Evolutionary conservation across 495 filamentous ascomycete genomes (phyloP).

Genomic region (Ramalina intermedia): DNA sequence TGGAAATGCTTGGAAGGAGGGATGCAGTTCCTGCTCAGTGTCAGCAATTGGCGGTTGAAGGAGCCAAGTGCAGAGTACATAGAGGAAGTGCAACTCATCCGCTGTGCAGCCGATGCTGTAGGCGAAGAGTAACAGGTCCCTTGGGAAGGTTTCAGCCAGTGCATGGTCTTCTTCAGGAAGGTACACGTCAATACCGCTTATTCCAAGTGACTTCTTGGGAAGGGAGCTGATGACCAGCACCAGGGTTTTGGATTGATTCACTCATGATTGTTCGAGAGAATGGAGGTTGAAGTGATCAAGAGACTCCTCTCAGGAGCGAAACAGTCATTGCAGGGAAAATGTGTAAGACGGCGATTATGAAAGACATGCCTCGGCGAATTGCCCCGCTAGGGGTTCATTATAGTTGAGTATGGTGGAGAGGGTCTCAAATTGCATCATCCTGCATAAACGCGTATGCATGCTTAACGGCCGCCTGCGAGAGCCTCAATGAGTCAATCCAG

Average conservation of each 20-base stretch:
- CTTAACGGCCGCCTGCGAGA: too few species aligned
- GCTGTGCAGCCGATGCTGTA: conserved; percentile 70
- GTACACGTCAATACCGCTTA: conserved; percentile 36
- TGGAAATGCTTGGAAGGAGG: conserved; percentile 70
- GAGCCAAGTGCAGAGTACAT: conserved; percentile 33
- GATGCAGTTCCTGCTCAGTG: conserved; percentile 57
- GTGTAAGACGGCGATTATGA: too few species aligned
- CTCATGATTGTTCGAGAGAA: too few species aligned
- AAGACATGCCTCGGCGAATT: too few species aligned
- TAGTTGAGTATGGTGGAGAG: too few species aligned
- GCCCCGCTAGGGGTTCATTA: too few species aligned
- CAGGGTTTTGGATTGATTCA: conserved; percentile 26
- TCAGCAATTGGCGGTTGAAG: conserved; percentile 2
- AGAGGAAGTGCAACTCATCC: conserved; percentile 86
- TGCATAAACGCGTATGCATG: too few species aligned
- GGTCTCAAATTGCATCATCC: too few species aligned
- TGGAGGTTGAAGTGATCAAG: too few species aligned
- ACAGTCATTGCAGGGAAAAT: too few species aligned
- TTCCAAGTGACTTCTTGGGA: conserved; percentile 60
- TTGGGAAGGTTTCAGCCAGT: not conserved
- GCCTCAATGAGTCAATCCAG: too few species aligned
- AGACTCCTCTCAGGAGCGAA: too few species aligned
- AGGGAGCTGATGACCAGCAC: conserved; percentile 68
- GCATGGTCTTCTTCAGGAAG: not conserved
- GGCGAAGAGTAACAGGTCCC: conserved; percentile 70